These are phyloP conservation scores for Malassezia sp. DNA, from an alignment of 1,284 basidiomycete genomes.

Conservation along the genomic window DNA sequence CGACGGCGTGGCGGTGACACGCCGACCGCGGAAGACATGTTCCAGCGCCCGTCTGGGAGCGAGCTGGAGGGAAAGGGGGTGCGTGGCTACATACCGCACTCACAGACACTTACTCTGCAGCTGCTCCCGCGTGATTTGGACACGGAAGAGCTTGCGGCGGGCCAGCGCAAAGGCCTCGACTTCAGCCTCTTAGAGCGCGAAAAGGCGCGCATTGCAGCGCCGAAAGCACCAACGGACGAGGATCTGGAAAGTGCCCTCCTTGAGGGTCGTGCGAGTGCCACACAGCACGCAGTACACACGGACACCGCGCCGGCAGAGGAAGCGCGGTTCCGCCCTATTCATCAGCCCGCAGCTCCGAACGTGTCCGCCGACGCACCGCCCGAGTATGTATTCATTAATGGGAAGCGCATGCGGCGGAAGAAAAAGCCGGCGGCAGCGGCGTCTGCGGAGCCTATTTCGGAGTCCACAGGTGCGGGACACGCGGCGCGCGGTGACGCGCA, in stretches of 20 bases:
- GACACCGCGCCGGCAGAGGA: slow-evolving; percentile 70
- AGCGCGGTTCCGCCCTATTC: slow-evolving; percentile 73
- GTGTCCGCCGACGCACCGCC: slow-evolving; percentile 49
- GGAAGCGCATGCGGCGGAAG: slow-evolving; percentile 49
- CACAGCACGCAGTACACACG: slow-evolving; percentile 1
- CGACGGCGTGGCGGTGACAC: slow-evolving; percentile 11
- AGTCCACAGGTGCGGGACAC: background rate
- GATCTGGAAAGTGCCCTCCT: slow-evolving; percentile 18
- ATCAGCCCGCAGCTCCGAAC: slow-evolving; percentile 66
- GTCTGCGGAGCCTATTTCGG: slow-evolving; percentile 11
- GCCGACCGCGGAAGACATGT: too few relatives aligned
- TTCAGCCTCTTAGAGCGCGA: background rate
- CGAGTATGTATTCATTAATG: slow-evolving; percentile 38
- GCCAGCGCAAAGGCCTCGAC: slow-evolving; percentile 8
- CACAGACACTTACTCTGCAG: too few relatives aligned
- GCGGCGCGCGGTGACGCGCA: background rate
- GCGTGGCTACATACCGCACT: too few relatives aligned
- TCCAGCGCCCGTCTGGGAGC: too few relatives aligned
- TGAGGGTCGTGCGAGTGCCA: slow-evolving; percentile 12
- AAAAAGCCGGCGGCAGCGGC: slow-evolving; percentile 34
- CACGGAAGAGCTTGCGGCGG: background rate
- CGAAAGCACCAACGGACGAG: slow-evolving; percentile 1
- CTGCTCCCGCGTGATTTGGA: too few relatives aligned
- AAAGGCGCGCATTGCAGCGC: background rate
- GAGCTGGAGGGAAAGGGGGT: background rate